Conservation (phyloP, 2,329 filamentous ascomycete genomes). For the Cladophialophora bantiana region DNA sequence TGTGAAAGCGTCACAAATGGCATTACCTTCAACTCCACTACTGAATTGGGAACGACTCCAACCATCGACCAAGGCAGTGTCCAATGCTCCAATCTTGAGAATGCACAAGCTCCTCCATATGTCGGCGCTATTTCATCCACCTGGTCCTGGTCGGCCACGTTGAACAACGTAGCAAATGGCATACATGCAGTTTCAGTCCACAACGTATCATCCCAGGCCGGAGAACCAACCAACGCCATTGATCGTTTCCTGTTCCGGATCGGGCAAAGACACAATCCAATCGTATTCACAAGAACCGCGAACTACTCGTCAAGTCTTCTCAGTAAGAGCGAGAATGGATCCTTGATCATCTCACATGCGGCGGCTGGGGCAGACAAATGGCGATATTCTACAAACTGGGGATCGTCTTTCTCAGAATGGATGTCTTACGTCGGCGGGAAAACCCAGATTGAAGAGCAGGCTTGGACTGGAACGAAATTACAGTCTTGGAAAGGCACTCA, state of each 20-base stretch:
- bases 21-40: constrained; percentile 62
- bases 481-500: constrained; percentile 69
- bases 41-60: constrained; percentile 54
- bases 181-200: constrained; percentile 65
- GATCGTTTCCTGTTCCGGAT: constrained; percentile 69
- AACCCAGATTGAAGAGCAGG: constrained; percentile 54
- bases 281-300: constrained; percentile 62
- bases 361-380: constrained; percentile 68
- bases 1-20: constrained; percentile 62
- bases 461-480: constrained; percentile 65
- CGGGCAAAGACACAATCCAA: constrained; percentile 64
- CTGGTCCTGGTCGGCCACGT: constrained; percentile 61
- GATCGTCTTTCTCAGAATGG: constrained; percentile 66
- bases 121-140: constrained; percentile 61
- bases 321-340: constrained; percentile 48
- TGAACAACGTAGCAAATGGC: constrained; percentile 64
- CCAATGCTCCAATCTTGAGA: constrained; percentile 53
- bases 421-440: constrained; percentile 61
- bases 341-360: constrained; percentile 62
- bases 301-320: constrained; percentile 67
- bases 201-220: constrained; percentile 56
- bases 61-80: constrained; percentile 55
- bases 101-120: constrained; percentile 48
- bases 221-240: constrained; percentile 57
- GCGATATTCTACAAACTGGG: constrained; percentile 69